A percentile compares a stretch with the other conserved stretches of the same genome.
Conservation (phyloP, 2,329 filamentous ascomycete species). For the Claviceps sorghi region DNA sequence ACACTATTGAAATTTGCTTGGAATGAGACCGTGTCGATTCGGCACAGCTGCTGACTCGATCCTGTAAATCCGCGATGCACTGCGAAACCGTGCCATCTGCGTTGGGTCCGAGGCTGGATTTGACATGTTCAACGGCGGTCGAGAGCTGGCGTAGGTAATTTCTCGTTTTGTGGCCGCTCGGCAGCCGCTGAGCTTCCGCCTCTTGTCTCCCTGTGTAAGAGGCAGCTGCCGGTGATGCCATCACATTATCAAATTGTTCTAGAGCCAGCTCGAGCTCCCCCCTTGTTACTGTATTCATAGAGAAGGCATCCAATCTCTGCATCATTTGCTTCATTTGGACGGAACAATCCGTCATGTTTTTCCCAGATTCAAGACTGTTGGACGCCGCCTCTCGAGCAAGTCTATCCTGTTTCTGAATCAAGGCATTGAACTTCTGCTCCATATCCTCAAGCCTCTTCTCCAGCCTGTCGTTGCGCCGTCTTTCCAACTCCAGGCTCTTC, state of each 20-base stretch:
- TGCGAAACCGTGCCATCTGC: not conserved
- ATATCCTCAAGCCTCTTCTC: slow-evolving; percentile 13
- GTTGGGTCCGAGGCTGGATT: not conserved
- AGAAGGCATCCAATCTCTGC: not conserved
- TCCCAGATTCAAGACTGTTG: not conserved
- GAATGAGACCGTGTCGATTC: not conserved
- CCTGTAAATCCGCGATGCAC: not conserved
- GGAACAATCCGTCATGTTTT: not conserved
- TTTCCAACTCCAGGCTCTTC: slow-evolving; percentile 2
- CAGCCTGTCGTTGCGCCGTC: slow-evolving; percentile 8
- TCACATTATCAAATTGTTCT: slow-evolving; percentile 2
- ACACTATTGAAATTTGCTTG: not conserved
- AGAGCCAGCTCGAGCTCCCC: slow-evolving; percentile 1
- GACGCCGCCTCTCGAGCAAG: not conserved
- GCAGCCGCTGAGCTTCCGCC: not conserved
- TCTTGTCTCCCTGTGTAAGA: not conserved
- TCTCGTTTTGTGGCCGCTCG: not conserved
- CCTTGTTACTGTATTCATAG: not conserved
- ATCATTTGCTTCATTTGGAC: not conserved
- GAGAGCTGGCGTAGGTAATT: not conserved
- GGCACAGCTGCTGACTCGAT: not conserved
- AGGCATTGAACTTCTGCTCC: slow-evolving; percentile 4
- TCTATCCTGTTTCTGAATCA: not conserved
- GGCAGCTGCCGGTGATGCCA: not conserved
- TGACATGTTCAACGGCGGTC: not conserved